Base-by-base conservation (phyloP, 352 stramenopile genomes). In the Pythium rishiriense region DNA sequence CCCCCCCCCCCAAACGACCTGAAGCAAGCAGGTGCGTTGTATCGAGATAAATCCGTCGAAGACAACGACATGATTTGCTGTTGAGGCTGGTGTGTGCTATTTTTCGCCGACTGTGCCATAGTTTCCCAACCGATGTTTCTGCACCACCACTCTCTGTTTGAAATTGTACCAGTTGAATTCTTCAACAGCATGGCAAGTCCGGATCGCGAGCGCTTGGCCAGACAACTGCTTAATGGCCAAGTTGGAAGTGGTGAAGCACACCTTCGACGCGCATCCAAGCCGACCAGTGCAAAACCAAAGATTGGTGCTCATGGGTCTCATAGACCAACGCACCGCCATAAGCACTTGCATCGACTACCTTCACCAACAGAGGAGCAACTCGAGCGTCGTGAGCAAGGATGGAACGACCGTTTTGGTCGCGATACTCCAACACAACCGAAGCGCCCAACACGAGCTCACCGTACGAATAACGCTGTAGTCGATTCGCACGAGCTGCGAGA, bases 371-470 rank as follows among this genome's bases (percentile, higher is more conserved):
- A 85, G 24, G 64, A 85, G 33, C 72, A 90, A 52, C 54, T 91
- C 24, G 74, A 79, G 50, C 72, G 83, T 33, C 82, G 81, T 28
- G 82, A 93, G 37, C 78, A 83, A 51, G 84, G 77, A 8, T 93
- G 82, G 82, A 89, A 93, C 41, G 79, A 88, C 58, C 82, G 82
- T 1, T 93, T 93, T 58, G 69, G 75, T 22, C 71, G 85, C 14
- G 74, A 89, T n/a, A 66, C 70, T 26, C 79, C 76, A 4, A 65
- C 66, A 15, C 81, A 81, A 39, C 75, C 73, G 7, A 88, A 80
- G 37, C 85, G 87, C 39, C 65, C 65, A 0, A 64, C 55, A 7
- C 72, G 70, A 9, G 50, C 72, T 4, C 59, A 73, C n/a, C 68
- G 69, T 15, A 6, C 1, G n/a, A 25, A 6, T n/a, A 49, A 62